Percentiles rank a stretch among this genome's conserved stretches.
Conservation (phyloP, 2,329 filamentous ascomycete species). For the Diplodia corticola region DNA sequence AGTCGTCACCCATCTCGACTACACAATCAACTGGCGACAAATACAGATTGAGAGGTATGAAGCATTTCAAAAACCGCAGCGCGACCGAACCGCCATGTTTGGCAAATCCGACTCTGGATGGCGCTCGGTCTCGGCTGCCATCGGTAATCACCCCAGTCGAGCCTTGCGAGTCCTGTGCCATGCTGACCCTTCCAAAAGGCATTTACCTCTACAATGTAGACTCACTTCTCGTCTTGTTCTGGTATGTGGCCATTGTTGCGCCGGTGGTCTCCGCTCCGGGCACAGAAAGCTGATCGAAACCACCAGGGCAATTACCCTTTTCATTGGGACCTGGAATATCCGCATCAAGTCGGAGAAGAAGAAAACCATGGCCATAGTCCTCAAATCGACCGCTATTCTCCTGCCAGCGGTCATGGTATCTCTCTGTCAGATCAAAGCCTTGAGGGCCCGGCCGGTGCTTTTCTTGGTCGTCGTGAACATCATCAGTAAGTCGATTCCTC, state of each 20-base stretch:
- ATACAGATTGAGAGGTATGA: slow-evolving; percentile 10
- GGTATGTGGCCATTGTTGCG: not conserved
- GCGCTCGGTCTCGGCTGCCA: slow-evolving; percentile 5
- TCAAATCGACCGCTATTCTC: not conserved
- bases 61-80: not conserved
- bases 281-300: not conserved
- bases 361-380: not conserved
- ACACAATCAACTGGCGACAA: slow-evolving; percentile 11
- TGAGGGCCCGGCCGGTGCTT: not conserved
- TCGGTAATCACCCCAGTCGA: not conserved
- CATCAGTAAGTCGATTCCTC: not conserved
- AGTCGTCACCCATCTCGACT: slow-evolving; percentile 9
- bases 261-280: too few species aligned
- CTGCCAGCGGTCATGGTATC: slow-evolving; percentile 10
- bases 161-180: not conserved
- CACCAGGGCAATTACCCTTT: slow-evolving; percentile 13
- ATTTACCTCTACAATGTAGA: slow-evolving; percentile 18
- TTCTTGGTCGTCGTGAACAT: slow-evolving; percentile 9
- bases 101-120: slow-evolving; percentile 13
- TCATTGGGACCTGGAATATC: slow-evolving; percentile 20
- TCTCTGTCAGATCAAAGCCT: not conserved
- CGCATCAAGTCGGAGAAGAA: not conserved
- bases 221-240: slow-evolving; percentile 15
- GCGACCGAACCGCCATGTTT: not conserved
- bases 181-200: not conserved